Base-by-base conservation (phyloP, 2,329 filamentous ascomycete genomes). In the Zelopaecilomyces penicillatus region DNA sequence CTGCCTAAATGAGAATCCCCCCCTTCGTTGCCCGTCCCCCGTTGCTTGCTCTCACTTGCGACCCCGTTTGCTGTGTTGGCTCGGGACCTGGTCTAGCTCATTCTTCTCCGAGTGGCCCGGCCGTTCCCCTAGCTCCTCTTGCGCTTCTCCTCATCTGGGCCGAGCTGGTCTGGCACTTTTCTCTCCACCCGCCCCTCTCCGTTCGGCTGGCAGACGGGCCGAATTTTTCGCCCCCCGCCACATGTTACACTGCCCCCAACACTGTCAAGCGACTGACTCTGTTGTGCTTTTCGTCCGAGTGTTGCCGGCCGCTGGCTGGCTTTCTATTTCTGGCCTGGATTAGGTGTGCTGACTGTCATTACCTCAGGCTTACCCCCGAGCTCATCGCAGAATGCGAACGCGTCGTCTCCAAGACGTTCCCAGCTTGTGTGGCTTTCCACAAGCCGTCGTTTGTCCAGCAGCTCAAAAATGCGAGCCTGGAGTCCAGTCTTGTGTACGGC, bases 391-490 rank as follows among this genome's bases (percentile, higher is more conserved):
- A 80, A 63, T 79, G 75, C 59, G 76, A 80, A 62, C 70, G 76
- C 46, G 75, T 80, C 57, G 73, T 80, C 54, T 73, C 70, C 54
- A 80, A 78, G 66, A 78, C 75, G 10, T 70, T 80, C 53, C 76
- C 76, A 34, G 75, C 76, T 50, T 80, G 75, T 57, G 75, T 80
- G 36, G 76, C 76, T 55, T 80, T 80, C 57, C 76, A 80, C 65
- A 80, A 79, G 64, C 76, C 76, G 6, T 76, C 76, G 3, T 80
- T 80, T 60, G 59, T 80, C 31, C 74, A 78, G 61, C 76, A 79
- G 57, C 67, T 80, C 41, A 80, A 79, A 65, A 75, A 68, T 53
- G 70, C 66, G 26, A 68, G 69, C 3, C 67, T 80, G 31, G 76
- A 80, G 46, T 65, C 71, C 30, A 74, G 73, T 39, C 73, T 80